Percentiles rank a stretch among this genome's conserved stretches.
These are phyloP conservation scores for Claviceps pusilla DNA, from an alignment of 2,329 filamentous ascomycete genomes.

Conservation along the genomic window DNA sequence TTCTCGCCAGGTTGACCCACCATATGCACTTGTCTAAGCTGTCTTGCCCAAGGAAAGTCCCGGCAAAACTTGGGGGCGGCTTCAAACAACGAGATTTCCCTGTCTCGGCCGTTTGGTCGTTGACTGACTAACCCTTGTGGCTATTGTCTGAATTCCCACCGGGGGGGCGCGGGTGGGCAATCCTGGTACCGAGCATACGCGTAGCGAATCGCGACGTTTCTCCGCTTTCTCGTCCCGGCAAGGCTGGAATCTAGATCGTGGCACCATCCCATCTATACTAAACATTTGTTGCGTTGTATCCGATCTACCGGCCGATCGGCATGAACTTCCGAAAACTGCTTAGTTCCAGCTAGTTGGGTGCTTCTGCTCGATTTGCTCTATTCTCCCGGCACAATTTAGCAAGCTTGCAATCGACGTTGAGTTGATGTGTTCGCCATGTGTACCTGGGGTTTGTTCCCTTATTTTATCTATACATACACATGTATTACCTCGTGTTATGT, in stretches of 20 bases:
- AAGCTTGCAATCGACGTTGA: not conserved
- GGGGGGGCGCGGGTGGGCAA: too few relatives aligned
- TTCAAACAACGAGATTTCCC: not conserved
- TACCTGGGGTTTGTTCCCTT: not conserved
- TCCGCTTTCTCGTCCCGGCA: not conserved
- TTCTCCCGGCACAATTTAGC: not conserved
- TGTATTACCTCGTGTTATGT: not conserved
- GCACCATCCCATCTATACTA: not conserved
- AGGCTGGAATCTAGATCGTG: not conserved
- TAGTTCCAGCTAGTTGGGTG: not conserved
- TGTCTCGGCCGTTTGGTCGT: not conserved
- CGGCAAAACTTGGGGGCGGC: not conserved
- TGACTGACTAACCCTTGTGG: not conserved
- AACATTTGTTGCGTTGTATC: not conserved
- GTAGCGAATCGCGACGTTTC: not conserved
- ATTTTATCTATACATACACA: too few relatives aligned
- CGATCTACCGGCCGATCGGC: not conserved
- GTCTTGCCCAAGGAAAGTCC: not conserved
- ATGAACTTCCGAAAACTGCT: not conserved
- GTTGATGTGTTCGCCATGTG: not conserved
- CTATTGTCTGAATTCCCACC: not conserved
- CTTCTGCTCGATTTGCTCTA: not conserved
- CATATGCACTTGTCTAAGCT: not conserved
- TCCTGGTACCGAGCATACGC: not conserved
- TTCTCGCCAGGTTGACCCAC: not conserved